Base-by-base conservation (phyloP, 495 filamentous ascomycete genomes). In the Penicillium bialowiezense region DNA sequence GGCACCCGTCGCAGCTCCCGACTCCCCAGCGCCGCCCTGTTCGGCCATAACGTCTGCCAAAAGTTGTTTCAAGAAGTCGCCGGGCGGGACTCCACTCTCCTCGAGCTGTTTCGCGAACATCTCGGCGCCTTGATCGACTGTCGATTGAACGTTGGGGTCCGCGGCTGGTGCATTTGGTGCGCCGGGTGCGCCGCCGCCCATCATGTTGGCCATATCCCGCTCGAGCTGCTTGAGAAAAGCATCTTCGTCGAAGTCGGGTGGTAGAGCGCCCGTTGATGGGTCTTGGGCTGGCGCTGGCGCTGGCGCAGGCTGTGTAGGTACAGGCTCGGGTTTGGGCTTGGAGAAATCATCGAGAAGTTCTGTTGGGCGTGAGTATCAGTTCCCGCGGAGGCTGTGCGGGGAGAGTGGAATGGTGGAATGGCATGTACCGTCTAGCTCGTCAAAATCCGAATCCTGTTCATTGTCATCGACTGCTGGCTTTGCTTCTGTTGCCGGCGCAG, bases 321-420 rank as follows among this genome's bases (percentile, higher is more conserved):
- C 74, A 13, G 75, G 61, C 14, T 67, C 44, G 19, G 72, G 50
- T 61, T 81, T 75, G 23, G 77, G 69, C 51, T 77, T 68, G 50
- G 72, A 59, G 70, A 98, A 98, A 58, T 96, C 85, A 54, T 97
- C 90, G 24, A 98, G 85, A 64, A 97, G 83, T 40, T 97, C 90
- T 96, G 54, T 9, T 52, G 19, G 44, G 35, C 10, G 36, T 42
- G 14, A 19, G 41, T 46, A 39, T 14, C 24, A n/a, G 40, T 31
- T 36, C 12, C 21, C 15, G 28, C 32, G 33, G 36, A 36, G 28
- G 20, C 8, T 10, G 20, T 17, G 7, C 4, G 41, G n/a, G n/a
- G n/a, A 12, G 33, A 19, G 41, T n/a, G 17, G 38, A 19, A 5
- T n/a, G 43, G 33, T 24, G 32, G n/a, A 35, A 32, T 32, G 31